Percentiles rank a stretch among this genome's conserved stretches.
phyloP scores from a whole-genome alignment of 2,329 filamentous ascomycete genomes.

The Westerdykella sp. region DNA sequence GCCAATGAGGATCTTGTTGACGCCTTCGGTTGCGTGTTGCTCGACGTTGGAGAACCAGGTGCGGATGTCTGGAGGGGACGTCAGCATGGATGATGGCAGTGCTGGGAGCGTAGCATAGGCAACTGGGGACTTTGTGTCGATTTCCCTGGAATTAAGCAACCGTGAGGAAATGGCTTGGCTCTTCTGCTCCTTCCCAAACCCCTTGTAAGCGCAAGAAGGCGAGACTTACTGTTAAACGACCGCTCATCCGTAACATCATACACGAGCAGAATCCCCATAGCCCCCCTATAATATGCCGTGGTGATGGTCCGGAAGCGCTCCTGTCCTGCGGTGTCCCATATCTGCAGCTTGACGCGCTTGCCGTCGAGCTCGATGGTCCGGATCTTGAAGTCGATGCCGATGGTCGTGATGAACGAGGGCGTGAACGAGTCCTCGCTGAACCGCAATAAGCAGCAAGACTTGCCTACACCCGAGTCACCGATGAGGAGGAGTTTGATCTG shows the following conservation, averaged over 20 bases:
- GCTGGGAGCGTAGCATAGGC: background rate
- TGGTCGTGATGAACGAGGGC: constrained; percentile 96
- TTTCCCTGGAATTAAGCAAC: constrained; percentile 1
- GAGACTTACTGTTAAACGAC: constrained; percentile 79
- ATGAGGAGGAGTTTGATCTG: constrained; percentile 84
- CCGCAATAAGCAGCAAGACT: constrained; percentile 92
- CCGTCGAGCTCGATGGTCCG: constrained; percentile 97
- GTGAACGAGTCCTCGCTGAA: constrained; percentile 98
- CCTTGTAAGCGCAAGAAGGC: background rate
- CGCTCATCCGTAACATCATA: constrained; percentile 98
- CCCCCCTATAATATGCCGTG: constrained; percentile 95
- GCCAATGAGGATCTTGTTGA: constrained; percentile 99
- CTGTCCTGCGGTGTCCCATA: constrained; percentile 98
- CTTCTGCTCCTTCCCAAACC: background rate
- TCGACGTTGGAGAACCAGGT: constrained; percentile 99
- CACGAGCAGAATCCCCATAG: constrained; percentile 95
- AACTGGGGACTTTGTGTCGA: background rate
- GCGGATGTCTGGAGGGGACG: constrained; percentile 67
- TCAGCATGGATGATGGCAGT: constrained; percentile 8
- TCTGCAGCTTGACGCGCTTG: constrained; percentile 98
- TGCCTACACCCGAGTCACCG: constrained; percentile 92
- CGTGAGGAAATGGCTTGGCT: no score
- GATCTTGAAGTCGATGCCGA: constrained; percentile 99
- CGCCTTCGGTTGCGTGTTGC: constrained; percentile 94
- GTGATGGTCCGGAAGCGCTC: constrained; percentile 99